These are phyloP conservation scores for Hyaloscypha finlandica DNA, from an alignment of 495 filamentous ascomycete genomes.

Conservation along the genomic window DNA sequence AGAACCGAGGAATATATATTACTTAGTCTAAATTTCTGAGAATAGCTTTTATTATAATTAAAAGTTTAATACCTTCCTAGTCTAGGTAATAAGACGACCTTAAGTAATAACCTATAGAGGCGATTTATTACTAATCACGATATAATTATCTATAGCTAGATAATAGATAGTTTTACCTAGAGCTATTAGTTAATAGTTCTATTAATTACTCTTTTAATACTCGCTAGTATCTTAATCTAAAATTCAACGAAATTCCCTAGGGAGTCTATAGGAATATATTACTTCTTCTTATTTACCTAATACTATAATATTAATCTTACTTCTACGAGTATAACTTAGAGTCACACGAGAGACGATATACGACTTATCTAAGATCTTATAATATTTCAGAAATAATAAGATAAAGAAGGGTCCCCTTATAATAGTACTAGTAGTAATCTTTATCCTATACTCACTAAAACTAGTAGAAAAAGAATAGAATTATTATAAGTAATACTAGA, in stretches of 20 bases:
- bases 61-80: too few relatives aligned
- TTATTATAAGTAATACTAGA: constrained; percentile 7
- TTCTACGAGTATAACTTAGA: not conserved
- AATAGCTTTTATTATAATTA: too few relatives aligned
- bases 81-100: not conserved
- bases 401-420: constrained; percentile 21
- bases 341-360: constrained; percentile 1
- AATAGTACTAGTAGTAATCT: constrained; percentile 12
- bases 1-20: not conserved
- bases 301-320: not conserved
- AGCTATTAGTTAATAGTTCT: not conserved
- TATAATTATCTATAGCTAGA: not conserved
- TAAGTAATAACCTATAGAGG: not conserved
- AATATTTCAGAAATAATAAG: not conserved
- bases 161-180: too few relatives aligned
- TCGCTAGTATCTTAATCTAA: not conserved
- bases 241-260: not conserved
- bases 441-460: constrained; percentile 13
- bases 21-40: not conserved
- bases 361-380: constrained; percentile 9
- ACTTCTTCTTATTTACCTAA: not conserved
- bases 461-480: constrained; percentile 1
- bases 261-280: not conserved
- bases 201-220: too few relatives aligned
- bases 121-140: not conserved